Conservation (phyloP, 2,329 filamentous ascomycete species). For the Geosmithia flava region DNA sequence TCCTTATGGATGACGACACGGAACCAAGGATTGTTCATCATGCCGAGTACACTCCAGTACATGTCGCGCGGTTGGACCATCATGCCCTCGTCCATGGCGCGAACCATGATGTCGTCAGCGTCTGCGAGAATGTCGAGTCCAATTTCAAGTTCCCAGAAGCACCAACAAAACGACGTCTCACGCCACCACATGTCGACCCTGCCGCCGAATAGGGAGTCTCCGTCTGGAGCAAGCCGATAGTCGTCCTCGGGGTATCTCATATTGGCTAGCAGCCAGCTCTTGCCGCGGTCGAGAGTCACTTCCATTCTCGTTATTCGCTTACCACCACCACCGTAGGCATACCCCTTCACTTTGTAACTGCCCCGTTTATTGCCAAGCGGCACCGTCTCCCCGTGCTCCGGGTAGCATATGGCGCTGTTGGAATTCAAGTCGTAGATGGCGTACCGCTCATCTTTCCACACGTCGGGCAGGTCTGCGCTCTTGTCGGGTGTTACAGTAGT, state of each 20-base stretch:
- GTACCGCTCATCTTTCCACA: slow-evolving; percentile 83
- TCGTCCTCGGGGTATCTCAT: slow-evolving; percentile 77
- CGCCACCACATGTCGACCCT: slow-evolving; percentile 70
- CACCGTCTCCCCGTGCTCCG: slow-evolving; percentile 63
- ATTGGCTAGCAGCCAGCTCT: slow-evolving; percentile 64
- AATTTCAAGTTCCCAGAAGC: slow-evolving; percentile 73
- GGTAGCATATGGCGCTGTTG: slow-evolving; percentile 73
- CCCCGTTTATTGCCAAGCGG: slow-evolving; percentile 28
- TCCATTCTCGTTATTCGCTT: slow-evolving; percentile 72
- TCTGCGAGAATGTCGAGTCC: slow-evolving; percentile 45
- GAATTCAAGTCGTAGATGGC: slow-evolving; percentile 86
- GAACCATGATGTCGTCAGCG: slow-evolving; percentile 64
- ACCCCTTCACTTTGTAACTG: slow-evolving; percentile 60
- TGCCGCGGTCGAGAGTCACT: slow-evolving; percentile 71
- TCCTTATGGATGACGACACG: slow-evolving; percentile 65
- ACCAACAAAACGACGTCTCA: slow-evolving; percentile 82
- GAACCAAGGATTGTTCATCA: slow-evolving; percentile 99
- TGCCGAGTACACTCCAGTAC: slow-evolving; percentile 91
- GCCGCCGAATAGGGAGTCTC: slow-evolving; percentile 60
- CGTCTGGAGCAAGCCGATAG: slow-evolving; percentile 52
- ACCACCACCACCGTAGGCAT: slow-evolving; percentile 85
- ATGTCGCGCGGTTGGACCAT: slow-evolving; percentile 51
- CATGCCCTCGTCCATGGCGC: slow-evolving; percentile 68
- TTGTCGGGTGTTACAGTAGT: slow-evolving; percentile 77
- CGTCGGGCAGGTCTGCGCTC: slow-evolving; percentile 58